Conservation (phyloP, 495 filamentous ascomycete genomes). For the Podospora fimiseda region DNA sequence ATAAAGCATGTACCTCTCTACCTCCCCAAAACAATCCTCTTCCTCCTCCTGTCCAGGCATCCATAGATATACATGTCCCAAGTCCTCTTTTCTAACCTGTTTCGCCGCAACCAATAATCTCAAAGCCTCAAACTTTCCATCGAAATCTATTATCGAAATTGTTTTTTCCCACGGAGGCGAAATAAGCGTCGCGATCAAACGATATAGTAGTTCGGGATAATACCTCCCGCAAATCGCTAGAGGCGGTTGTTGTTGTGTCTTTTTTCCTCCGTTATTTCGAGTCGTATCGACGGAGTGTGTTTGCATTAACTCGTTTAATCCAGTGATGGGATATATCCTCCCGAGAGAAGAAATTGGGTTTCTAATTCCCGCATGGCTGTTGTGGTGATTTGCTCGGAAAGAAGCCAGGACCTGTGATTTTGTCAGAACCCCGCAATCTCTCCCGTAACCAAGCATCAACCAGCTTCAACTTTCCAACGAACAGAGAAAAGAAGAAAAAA, state of each 20-base stretch:
- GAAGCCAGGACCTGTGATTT: constrained; percentile 33
- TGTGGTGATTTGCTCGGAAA: constrained; percentile 40
- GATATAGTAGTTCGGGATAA: constrained; percentile 63
- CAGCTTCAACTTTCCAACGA: background rate
- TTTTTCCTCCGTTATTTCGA: constrained; percentile 10
- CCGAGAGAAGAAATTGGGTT: background rate
- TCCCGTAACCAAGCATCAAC: background rate
- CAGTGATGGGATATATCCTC: constrained; percentile 33
- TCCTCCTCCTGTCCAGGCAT: constrained; percentile 16
- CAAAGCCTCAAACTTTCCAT: constrained; percentile 57
- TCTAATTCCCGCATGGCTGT: too few species aligned
- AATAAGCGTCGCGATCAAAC: constrained; percentile 54
- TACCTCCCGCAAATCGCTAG: constrained; percentile 46
- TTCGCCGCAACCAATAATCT: constrained; percentile 39
- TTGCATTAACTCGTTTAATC: constrained; percentile 34
- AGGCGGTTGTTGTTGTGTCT: constrained; percentile 28
- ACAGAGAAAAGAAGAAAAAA: background rate
- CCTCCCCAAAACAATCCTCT: constrained; percentile 18
- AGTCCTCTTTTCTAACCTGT: constrained; percentile 11
- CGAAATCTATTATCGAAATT: constrained; percentile 65
- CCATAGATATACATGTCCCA: constrained; percentile 39
- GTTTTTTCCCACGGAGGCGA: constrained; percentile 47
- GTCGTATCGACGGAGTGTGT: constrained; percentile 22
- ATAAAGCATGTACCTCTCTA: constrained; percentile 46
- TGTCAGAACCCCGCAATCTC: constrained; percentile 3